Conservation (phyloP, 805 yeast species). For the Metschnikowia sp. region DNA sequence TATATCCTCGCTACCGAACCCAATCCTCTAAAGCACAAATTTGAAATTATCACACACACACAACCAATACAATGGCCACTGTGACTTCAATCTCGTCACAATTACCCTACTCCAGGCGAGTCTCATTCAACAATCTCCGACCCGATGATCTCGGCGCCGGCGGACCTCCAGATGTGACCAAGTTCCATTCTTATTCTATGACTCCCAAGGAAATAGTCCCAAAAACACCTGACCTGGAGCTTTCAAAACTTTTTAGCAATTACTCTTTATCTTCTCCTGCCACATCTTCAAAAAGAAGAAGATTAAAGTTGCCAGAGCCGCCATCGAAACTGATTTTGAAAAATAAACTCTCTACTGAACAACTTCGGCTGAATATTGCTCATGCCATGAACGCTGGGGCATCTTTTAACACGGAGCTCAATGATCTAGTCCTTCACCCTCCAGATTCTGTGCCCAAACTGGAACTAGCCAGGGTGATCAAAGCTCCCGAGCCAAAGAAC, state of each 20-base stretch:
- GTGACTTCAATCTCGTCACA: slow-evolving; percentile 2
- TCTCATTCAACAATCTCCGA: slow-evolving; percentile 42
- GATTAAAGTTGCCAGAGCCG: slow-evolving; percentile 25
- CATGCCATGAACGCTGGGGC: slow-evolving; percentile 14
- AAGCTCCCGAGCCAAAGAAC: neutral
- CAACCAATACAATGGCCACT: slow-evolving; percentile 5
- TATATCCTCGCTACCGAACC: too few species aligned
- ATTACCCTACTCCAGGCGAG: slow-evolving; percentile 30
- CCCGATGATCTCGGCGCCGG: slow-evolving; percentile 20
- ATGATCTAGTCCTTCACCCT: slow-evolving; percentile 16
- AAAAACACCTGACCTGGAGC: neutral
- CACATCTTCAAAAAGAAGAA: slow-evolving; percentile 14
- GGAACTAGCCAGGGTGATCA: slow-evolving; percentile 14
- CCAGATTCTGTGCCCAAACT: slow-evolving; percentile 14
- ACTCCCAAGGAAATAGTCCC: neutral
- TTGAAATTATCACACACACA: too few species aligned
- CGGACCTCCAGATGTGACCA: slow-evolving; percentile 2
- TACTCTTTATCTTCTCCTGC: slow-evolving; percentile 12
- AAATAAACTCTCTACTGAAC: slow-evolving; percentile 31
- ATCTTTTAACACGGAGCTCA: slow-evolving; percentile 19
- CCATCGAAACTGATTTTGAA: slow-evolving; percentile 41
- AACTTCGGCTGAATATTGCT: slow-evolving; percentile 18
- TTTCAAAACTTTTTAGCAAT: slow-evolving; percentile 17
- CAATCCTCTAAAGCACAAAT: too few species aligned
- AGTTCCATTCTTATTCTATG: slow-evolving; percentile 7